phyloP scores from a whole-genome alignment of 129 eudicot species.

The Dittrichia graveolens region DNA sequence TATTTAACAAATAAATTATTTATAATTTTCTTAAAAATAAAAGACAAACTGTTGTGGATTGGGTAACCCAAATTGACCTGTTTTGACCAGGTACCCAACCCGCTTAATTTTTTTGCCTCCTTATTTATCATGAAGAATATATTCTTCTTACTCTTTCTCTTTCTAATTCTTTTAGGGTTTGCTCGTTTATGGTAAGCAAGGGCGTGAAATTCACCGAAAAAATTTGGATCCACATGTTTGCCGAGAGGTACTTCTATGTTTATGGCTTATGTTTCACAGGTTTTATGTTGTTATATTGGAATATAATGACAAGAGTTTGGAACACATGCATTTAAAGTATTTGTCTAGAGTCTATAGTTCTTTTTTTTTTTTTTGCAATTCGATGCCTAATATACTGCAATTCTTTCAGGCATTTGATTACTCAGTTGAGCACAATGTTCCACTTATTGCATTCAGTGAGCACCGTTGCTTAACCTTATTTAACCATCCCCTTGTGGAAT shows the following conservation, averaged over 20 bases:
- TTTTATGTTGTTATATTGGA: slow-evolving; percentile 12
- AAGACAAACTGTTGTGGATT: too few species aligned
- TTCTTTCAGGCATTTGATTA: slow-evolving; percentile 72
- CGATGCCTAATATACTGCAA: slow-evolving; percentile 20
- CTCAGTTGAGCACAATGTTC: slow-evolving; percentile 69
- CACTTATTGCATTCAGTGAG: slow-evolving; percentile 91
- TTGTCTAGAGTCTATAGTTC: background rate
- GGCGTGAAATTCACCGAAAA: slow-evolving; percentile 76
- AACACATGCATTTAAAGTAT: background rate
- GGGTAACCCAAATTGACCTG: too few species aligned
- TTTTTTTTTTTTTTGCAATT: background rate
- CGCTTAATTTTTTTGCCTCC: background rate
- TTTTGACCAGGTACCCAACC: too few species aligned
- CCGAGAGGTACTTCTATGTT: slow-evolving; percentile 56
- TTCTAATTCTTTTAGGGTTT: slow-evolving; percentile 63
- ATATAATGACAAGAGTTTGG: slow-evolving; percentile 7
- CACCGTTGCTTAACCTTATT: slow-evolving; percentile 85
- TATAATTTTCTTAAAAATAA: too few species aligned
- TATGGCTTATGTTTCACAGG: background rate
- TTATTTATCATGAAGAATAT: background rate
- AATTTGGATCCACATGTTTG: slow-evolving; percentile 69
- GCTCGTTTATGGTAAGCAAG: slow-evolving; percentile 92
- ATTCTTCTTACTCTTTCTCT: slow-evolving; percentile 6
- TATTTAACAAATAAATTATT: too few species aligned
- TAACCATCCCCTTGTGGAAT: slow-evolving; percentile 77